Conservation (phyloP, 305 asterid genomes). For the Fraxinus latifolia region DNA sequence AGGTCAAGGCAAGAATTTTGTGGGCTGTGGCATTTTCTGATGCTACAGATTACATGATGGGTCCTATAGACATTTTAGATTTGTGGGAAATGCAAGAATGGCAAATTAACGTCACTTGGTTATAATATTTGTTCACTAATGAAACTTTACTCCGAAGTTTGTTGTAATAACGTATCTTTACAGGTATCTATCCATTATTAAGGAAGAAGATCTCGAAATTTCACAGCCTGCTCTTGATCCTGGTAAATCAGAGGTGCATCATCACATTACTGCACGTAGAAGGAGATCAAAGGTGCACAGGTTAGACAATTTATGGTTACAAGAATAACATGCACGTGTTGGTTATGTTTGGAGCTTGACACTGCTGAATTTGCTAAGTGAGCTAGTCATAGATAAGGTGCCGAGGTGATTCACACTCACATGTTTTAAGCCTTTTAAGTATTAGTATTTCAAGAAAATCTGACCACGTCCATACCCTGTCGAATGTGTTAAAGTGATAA, state of each 20-base stretch:
- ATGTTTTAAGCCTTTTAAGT: not conserved
- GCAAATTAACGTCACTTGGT: not conserved
- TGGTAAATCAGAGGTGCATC: slow-evolving; percentile 71
- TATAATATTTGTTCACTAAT: not conserved
- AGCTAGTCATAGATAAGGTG: not conserved
- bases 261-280: slow-evolving; percentile 70
- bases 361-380: not conserved
- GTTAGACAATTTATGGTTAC: slow-evolving; percentile 34
- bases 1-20: not conserved
- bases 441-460: not conserved
- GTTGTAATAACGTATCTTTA: not conserved
- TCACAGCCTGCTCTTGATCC: slow-evolving; percentile 95
- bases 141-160: not conserved
- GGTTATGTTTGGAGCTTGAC: not conserved
- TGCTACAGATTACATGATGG: not conserved
- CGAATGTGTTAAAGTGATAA: not conserved
- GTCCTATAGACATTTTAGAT: not conserved
- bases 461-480: not conserved
- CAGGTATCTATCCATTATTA: slow-evolving; percentile 77
- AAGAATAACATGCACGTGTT: not conserved
- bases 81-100: not conserved
- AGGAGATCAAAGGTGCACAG: slow-evolving; percentile 72
- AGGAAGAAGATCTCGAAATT: slow-evolving; percentile 91
- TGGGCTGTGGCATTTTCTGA: not conserved
- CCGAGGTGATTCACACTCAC: not conserved